Evolutionary conservation across 768 basidiomycete genomes (phyloP).

Genomic region (Strobilomyces confusus): DNA sequence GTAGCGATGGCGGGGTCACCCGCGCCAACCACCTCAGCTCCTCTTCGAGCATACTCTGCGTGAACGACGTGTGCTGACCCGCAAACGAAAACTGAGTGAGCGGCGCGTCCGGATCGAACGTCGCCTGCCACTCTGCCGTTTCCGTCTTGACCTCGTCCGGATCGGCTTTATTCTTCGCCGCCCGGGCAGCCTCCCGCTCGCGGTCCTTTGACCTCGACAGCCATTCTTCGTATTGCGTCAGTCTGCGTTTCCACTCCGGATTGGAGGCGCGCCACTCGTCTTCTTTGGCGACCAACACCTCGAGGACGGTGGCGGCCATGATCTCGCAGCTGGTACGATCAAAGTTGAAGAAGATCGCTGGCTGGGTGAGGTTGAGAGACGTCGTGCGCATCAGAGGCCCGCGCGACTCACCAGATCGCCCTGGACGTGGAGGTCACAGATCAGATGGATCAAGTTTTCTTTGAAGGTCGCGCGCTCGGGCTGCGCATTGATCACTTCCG

Average conservation of each 20-base stretch:
- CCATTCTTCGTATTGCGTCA: constrained; percentile 52
- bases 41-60: constrained; percentile 44
- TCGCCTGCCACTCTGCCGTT: constrained; percentile 42
- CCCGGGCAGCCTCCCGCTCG: constrained; percentile 39
- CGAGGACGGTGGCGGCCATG: constrained; percentile 40
- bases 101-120: constrained; percentile 57
- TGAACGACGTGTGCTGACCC: constrained; percentile 38
- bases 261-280: constrained; percentile 43
- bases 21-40: constrained; percentile 39
- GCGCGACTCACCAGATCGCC: constrained; percentile 56
- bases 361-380: constrained; percentile 35
- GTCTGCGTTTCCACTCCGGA: constrained; percentile 47
- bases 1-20: constrained; percentile 40
- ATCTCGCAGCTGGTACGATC: constrained; percentile 56
- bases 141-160: constrained; percentile 22
- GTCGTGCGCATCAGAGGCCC: too few relatives aligned
- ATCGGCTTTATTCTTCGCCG: constrained; percentile 37
- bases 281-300: constrained; percentile 42
- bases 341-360: constrained; percentile 66
- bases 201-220: constrained; percentile 43
- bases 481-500: constrained; percentile 26
- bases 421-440: constrained; percentile 53
- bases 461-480: constrained; percentile 34
- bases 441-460: constrained; percentile 45
- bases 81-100: constrained; percentile 60